Base-by-base conservation (phyloP, 176 grass and related monocot species). In the Urochloa ruziziensis region DNA sequence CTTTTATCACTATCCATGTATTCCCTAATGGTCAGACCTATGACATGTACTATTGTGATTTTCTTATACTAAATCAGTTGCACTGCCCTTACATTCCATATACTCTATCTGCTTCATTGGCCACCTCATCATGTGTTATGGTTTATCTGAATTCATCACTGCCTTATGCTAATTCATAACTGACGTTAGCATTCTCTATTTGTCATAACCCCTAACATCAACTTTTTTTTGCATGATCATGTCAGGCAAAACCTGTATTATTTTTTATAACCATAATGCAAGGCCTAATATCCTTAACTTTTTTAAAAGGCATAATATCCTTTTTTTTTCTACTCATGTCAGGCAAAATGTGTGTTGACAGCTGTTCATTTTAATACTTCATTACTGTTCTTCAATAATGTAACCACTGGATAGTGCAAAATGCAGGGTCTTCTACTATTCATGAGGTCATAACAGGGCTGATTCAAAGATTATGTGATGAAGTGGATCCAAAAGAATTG, bases 401-500 rank as follows among this genome's bases (percentile, higher is more conserved):
- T 75, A 72, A 70, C 62, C 43, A 64, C 27, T 28, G 42, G 2
- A 72, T 78, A 71, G 34, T 49, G 51, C 52, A 62, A 60, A 62
- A 70, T 89, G 51, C 90, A 97, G 90, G 92, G 32, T 82, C 81
- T 64, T 79, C 58, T 81, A 87, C 88, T 80, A 78, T 93, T 64
- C 53, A 68, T 47, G 84, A 91, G 54, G 85, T 93, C 62, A 88
- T 92, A 59, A 86, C 84, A 82, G 96, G 91, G 67, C 53, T 98
- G 65, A 83, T 98, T 53, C 40, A 49, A 85, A 91, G 93, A 87
- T 79, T 98, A 62, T 95, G 91, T 47, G 88, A 62, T 84, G 93
- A 93, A 70, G 80, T 93, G 32, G 89, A 95, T 59, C 46, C 78
- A 46, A 95, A 91, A 78, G 96, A 98, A 51, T 82, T 95, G 80